Evolutionary conservation across 208 protist species (phyloP).

Genomic region (Leishmania guyanensis): DNA sequence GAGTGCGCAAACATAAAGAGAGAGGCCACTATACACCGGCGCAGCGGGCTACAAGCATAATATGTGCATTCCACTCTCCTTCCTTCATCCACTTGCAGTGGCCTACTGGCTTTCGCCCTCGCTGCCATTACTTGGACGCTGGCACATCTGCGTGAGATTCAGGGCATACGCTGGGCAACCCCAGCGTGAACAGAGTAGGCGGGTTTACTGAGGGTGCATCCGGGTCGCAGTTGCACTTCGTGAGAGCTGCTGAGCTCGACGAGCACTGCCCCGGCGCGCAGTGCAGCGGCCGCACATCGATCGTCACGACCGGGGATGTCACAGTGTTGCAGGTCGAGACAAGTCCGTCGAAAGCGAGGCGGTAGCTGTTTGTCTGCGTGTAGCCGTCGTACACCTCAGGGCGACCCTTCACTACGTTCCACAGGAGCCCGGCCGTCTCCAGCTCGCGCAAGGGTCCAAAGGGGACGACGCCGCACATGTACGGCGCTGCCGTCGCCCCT

Average conservation of each 20-base stretch:
- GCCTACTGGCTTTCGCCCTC: background rate
- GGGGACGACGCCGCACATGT: conserved; percentile 63
- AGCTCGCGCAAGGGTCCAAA: conserved; percentile 62
- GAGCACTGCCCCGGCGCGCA: background rate
- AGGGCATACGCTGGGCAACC: background rate
- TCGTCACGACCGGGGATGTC: conserved; percentile 46
- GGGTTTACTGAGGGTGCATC: conserved; percentile 22
- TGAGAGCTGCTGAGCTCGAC: background rate
- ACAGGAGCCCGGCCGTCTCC: conserved; percentile 72
- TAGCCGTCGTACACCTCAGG: conserved; percentile 40
- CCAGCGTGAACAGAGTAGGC: conserved; percentile 23
- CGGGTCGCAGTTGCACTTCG: conserved; percentile 6
- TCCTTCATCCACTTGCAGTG: background rate
- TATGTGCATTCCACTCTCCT: too few species aligned
- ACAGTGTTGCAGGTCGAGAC: conserved; percentile 66
- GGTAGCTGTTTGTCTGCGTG: conserved; percentile 40
- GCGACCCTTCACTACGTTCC: conserved; percentile 68
- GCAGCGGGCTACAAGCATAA: background rate
- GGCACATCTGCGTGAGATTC: background rate
- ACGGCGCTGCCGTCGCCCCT: conserved; percentile 15
- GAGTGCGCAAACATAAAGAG: background rate
- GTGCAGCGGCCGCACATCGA: conserved; percentile 48
- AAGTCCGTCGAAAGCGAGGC: conserved; percentile 60
- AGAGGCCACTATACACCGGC: background rate
- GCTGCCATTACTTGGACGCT: background rate